Conservation (phyloP, 2,329 filamentous ascomycete species). For the Fusarium napiforme region DNA sequence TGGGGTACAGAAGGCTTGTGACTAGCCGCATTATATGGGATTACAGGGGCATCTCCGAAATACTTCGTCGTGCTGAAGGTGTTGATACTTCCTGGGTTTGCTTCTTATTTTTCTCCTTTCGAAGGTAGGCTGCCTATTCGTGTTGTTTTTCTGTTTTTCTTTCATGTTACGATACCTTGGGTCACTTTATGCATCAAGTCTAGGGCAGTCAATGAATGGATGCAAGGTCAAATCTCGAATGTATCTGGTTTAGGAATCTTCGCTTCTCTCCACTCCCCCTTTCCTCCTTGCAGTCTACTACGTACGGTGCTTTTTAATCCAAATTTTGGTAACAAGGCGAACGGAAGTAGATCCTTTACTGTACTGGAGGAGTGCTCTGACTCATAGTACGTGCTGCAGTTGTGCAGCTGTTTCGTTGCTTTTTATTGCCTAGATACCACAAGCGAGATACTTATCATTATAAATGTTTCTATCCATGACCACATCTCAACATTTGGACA, state of each 20-base stretch:
- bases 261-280: constrained; percentile 32
- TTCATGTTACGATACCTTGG: constrained; percentile 42
- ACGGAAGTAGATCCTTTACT: constrained; percentile 20
- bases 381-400: constrained; percentile 44
- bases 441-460: constrained; percentile 39
- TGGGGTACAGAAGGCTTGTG: constrained; percentile 34
- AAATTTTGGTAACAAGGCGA: constrained; percentile 14
- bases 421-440: constrained; percentile 44
- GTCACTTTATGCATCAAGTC: constrained; percentile 21
- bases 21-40: constrained; percentile 38
- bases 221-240: constrained; percentile 26
- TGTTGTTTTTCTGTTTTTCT: constrained; percentile 1
- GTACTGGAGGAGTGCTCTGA: constrained; percentile 23
- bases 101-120: constrained; percentile 19
- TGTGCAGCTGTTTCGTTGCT: constrained; percentile 44
- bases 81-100: constrained; percentile 9
- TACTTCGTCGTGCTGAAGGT: constrained; percentile 25
- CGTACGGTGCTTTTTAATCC: constrained; percentile 3
- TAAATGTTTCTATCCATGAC: constrained; percentile 24
- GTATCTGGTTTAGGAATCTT: constrained; percentile 28
- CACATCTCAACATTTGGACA: not conserved
- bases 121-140: constrained; percentile 24
- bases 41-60: constrained; percentile 37
- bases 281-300: constrained; percentile 22
- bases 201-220: constrained; percentile 24